Conservation (phyloP, 164 flowering plant species). For the Buxus sempervirens region DNA sequence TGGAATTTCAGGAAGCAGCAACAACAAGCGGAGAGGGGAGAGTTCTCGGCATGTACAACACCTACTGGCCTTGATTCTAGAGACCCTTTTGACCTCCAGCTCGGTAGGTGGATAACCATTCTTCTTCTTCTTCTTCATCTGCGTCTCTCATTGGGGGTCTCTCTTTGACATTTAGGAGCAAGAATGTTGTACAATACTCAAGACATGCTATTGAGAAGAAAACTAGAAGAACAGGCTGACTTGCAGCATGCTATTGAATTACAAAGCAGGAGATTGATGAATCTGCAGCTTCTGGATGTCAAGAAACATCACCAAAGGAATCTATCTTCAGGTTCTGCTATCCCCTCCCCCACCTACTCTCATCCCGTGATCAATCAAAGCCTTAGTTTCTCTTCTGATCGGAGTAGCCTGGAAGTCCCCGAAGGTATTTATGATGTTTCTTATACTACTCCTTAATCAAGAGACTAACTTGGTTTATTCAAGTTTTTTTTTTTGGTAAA, state of each 20-base stretch:
- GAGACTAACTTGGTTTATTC: neutral
- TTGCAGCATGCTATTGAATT: conserved; percentile 84
- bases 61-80: conserved; percentile 39
- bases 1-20: conserved; percentile 51
- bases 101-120: conserved; percentile 30
- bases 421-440: too few relatives aligned
- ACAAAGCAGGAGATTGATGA: conserved; percentile 72
- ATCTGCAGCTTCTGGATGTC: conserved; percentile 66
- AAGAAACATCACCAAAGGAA: conserved; percentile 41
- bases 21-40: conserved; percentile 52
- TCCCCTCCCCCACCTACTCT: conserved; percentile 30
- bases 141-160: neutral
- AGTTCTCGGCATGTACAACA: conserved; percentile 36
- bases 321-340: conserved; percentile 30
- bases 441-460: neutral
- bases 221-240: conserved; percentile 77
- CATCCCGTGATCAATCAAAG: conserved; percentile 26
- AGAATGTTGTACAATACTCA: conserved; percentile 67
- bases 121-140: neutral
- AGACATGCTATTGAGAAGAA: conserved; percentile 60
- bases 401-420: conserved; percentile 25
- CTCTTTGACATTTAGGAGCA: conserved; percentile 31
- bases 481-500: too few relatives aligned
- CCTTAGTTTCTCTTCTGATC: conserved; percentile 25
- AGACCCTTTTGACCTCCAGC: conserved; percentile 39